Evolutionary conservation across 1,139 yeast species (phyloP), one percentile per base, ranked within the genome.

Genomic region (Lodderomyces oxycetoniae): DNA sequence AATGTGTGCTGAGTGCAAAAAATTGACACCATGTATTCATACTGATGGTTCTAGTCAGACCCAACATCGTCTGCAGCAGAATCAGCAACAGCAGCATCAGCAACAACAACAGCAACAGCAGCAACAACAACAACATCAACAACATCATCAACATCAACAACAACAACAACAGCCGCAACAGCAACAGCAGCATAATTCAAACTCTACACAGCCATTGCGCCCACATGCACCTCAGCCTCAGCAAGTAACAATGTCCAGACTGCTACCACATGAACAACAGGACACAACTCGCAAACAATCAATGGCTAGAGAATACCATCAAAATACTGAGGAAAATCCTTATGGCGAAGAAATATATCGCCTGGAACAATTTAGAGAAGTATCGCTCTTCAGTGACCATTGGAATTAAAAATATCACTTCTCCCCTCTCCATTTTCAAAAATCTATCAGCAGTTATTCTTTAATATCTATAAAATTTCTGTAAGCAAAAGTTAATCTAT

Each of bases 1-100:
- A 9, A 11, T 38, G 17, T 35, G 45, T 30, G 26, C 29, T 19
- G 42, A 43, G 17, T 36, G 42, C 25, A 38, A 43, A 26, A 38
- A 35, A 17, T 6, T 7, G 26, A 20, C 33, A 1, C 42, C 42
- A 5, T 38, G 40, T 25, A 31, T 35, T 10, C 44, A 38, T 23
- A 29, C 28, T 10, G 41, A 39, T 22, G 26, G 11, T 8, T 7
- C 22, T 7, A 4, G 28, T 17, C 33, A 34, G 3, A 13, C 19
- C 2, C 28, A 13, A 6, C 35, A 26, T 24, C 33, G 15, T 17
- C 32, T 13, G 31, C 36, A 33, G 19, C 31, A 26, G n/a, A 30
- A 12, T n/a, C 32, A 11, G 12, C 37, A 20, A 15, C 36, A 33
- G 27, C 32, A 16, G 16, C 37, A 24, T 15, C 37, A 20, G 16